Conservation (phyloP, 2,329 filamentous ascomycete genomes). For the Sclerotinia glacialis region DNA sequence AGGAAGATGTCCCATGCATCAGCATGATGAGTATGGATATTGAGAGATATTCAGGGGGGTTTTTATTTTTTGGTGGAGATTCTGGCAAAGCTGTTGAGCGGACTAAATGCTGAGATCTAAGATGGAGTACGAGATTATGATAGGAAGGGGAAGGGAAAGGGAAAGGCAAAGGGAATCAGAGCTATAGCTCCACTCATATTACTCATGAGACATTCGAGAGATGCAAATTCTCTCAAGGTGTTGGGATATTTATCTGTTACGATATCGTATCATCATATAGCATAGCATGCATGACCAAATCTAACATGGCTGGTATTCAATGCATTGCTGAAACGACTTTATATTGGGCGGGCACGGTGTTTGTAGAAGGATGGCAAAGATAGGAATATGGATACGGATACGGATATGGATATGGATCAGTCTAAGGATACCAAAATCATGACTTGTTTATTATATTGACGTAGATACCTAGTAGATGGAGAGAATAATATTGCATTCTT, state of each 20-base stretch:
- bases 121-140: neutral
- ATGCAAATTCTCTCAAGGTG: neutral
- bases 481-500: too few relatives aligned
- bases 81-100: slow-evolving; percentile 26
- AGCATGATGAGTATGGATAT: slow-evolving; percentile 44
- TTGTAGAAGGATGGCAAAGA: neutral
- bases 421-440: slow-evolving; percentile 2
- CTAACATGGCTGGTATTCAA: neutral
- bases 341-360: neutral
- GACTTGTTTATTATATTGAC: neutral
- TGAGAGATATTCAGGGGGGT: neutral
- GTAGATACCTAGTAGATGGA: neutral
- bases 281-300: neutral
- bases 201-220: neutral
- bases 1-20: slow-evolving; percentile 63
- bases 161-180: neutral
- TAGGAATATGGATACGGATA: neutral
- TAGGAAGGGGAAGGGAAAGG: neutral
- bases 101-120: slow-evolving; percentile 67
- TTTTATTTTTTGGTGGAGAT: neutral
- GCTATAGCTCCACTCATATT: neutral
- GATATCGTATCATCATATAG: neutral
- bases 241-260: neutral
- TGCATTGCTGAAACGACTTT: neutral
- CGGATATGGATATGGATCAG: neutral